phyloP scores from a whole-genome alignment of 805 yeast species.

The Lachancea waltii region DNA sequence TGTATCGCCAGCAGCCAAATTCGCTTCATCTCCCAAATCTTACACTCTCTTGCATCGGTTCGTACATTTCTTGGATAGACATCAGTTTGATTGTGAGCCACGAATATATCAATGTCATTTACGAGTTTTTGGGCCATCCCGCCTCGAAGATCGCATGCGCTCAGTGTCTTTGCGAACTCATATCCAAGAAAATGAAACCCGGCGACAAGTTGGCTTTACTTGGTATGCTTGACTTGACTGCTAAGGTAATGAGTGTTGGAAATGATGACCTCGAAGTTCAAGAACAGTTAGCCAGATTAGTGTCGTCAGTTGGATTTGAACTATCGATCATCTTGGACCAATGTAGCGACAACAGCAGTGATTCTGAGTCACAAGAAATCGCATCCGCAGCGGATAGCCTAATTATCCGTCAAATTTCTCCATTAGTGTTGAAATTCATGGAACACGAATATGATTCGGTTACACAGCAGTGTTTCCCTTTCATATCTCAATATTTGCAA shows the following conservation, averaged over 20 bases:
- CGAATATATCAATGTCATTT: constrained; percentile 50
- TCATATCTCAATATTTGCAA: constrained; percentile 66
- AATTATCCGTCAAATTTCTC: constrained; percentile 55
- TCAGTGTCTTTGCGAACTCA: constrained; percentile 45
- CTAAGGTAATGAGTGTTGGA: constrained; percentile 34
- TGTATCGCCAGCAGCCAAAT: constrained; percentile 14
- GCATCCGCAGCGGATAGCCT: constrained; percentile 40
- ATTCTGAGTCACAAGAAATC: constrained; percentile 32
- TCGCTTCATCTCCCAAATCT: constrained; percentile 24
- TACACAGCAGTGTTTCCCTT: constrained; percentile 74
- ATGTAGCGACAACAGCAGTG: constrained; percentile 33
- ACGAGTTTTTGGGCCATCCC: constrained; percentile 46
- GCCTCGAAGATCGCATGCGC: constrained; percentile 54
- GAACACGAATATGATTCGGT: constrained; percentile 86
- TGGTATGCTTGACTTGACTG: constrained; percentile 59
- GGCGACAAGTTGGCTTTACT: constrained; percentile 57
- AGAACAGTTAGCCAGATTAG: constrained; percentile 68
- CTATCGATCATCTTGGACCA: constrained; percentile 61
- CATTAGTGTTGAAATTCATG: constrained; percentile 63
- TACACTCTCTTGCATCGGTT: constrained; percentile 61
- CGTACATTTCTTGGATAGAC: constrained; percentile 90
- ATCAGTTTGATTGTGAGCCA: constrained; percentile 54
- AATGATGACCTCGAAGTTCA: constrained; percentile 55
- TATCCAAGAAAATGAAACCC: constrained; percentile 74
- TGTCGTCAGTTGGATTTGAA: constrained; percentile 71